A percentile compares a stretch with the other conserved stretches of the same genome.
Conservation (phyloP, 208 protist genomes). For the Leishmania lainsoni region DNA sequence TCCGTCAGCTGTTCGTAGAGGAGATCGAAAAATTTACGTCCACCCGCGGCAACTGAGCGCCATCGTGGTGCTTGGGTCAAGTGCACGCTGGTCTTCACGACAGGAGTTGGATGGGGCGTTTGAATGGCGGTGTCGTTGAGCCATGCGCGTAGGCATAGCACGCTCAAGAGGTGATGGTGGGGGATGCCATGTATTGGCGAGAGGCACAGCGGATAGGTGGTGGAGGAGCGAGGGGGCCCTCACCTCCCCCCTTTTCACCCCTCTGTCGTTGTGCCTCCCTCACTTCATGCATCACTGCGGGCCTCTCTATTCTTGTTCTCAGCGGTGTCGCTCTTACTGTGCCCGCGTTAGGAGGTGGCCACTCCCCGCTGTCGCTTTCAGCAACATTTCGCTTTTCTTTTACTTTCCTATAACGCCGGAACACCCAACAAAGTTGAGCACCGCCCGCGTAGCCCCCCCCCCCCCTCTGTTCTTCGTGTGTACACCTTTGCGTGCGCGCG, state of each 20-base stretch:
- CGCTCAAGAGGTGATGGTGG: not conserved
- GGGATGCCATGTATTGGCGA: not conserved
- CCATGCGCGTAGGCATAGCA: not conserved
- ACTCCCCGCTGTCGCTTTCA: not conserved
- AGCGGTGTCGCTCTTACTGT: not conserved
- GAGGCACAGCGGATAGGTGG: not conserved
- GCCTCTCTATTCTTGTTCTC: not conserved
- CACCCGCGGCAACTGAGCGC: not conserved
- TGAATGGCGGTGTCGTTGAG: not conserved
- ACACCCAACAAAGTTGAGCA: no score
- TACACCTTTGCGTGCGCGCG: not conserved
- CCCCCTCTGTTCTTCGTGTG: not conserved
- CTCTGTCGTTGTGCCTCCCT: not conserved
- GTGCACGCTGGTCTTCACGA: not conserved
- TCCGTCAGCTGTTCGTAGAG: constrained; percentile 63
- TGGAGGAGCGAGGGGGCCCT: not conserved
- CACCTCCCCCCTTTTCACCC: not conserved
- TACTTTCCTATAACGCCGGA: no score
- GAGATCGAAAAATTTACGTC: constrained; percentile 61
- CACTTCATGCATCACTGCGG: not conserved
- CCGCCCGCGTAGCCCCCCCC: no score
- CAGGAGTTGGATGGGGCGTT: not conserved
- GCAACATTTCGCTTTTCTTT: not conserved
- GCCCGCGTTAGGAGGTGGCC: not conserved
- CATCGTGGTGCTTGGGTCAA: not conserved